Evolutionary conservation across 2,329 filamentous ascomycete genomes (phyloP), one percentile per base, ranked within the genome.

Genomic region (Decorospora gaudefroyi): DNA sequence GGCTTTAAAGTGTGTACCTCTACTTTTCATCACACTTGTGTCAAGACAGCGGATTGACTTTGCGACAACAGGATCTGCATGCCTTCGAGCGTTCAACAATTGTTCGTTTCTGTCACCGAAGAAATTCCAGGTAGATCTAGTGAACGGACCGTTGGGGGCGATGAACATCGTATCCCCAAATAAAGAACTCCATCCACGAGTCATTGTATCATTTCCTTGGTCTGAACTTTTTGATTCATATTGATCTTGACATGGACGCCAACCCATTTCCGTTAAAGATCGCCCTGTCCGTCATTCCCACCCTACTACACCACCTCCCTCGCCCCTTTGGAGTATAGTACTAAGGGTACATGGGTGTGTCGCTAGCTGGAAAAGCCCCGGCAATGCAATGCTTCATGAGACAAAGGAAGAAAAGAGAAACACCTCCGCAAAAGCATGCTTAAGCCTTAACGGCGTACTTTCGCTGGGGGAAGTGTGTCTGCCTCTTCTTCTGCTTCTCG

Each of bases 391-490:
- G 66, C 65, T 69, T 68, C 64, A 59, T 66, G 62, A 68, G 58
- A 66, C 52, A 62, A 63, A 67, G 59, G 56, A 65, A 65, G 57
- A 65, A 67, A 62, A 64, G 59, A 61, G 64, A 62, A 64, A 62
- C 63, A 46, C 58, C 59, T 49, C 55, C 46, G 31, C 46, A 46
- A 54, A 46, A 51, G 49, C 43, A 59, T 62, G 57, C 45, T 54
- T 73, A 68, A 72, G 91, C 93, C 92, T 97, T 99, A 78, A 99
- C 88, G 77, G 93, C 93, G 79, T 87, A 99, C 82, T 95, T 96
- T 80, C 93, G 87, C 83, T 95, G 90, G 65, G 93, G 93, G 84
- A 99, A 99, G 82, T 99, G 92, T 66, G 82, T 85, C 76, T 82
- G 77, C 81, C 86, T 89, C 90, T 99, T 99, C 85, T 90, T 90